Base-by-base conservation (phyloP, 2,329 filamentous ascomycete genomes). In the Leptographium wingfieldii region DNA sequence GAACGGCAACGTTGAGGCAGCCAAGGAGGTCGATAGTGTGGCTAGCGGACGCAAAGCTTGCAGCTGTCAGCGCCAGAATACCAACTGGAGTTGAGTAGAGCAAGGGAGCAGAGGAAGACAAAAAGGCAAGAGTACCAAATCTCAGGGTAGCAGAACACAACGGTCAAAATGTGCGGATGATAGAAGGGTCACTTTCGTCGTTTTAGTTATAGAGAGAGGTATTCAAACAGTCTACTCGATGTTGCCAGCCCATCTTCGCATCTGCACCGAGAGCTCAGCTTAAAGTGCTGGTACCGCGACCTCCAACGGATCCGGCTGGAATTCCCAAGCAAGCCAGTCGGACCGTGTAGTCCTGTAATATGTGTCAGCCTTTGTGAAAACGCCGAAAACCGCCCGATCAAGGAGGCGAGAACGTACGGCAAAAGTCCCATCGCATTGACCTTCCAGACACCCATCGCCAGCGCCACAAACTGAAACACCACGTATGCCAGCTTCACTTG, bases 311-410 rank as follows among this genome's bases (percentile, higher is more conserved):
- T 84, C 79, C 69, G 88, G 81, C 70, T 88, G 84, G 22, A 80
- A 79, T 72, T 99, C 94, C 94, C 94, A 99, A 60, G 92, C 92
- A 68, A 99, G 77, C 94, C 94, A 99, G 73, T 99, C 94, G 65
- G 91, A 96, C 70, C 90, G 85, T 62, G 94, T 97, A 59, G 94
- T 99, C 67, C 89, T 94, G 43, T 12, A 22, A 22, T 46, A 43
- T 12, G 43, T 59, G 66, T 73, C 68, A 74, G 69, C 61, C 9
- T n/a, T 43, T 29, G 46, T 22, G 53, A 33, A 46, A 35, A 9
- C 6, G 6, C 33, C 33, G 33, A 35, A 2, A 35, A 35, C 6
- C 6, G 7, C 29, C 27, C 16, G 58, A 19, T 31, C 31, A 14
- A 33, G n/a, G n/a, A 2, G 16, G 19, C 3, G 19, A 14, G 29